Evolutionary conservation across 2,329 filamentous ascomycete species (phyloP), one percentile per base, ranked within the genome.

Genomic region (Remersonia thermophila): DNA sequence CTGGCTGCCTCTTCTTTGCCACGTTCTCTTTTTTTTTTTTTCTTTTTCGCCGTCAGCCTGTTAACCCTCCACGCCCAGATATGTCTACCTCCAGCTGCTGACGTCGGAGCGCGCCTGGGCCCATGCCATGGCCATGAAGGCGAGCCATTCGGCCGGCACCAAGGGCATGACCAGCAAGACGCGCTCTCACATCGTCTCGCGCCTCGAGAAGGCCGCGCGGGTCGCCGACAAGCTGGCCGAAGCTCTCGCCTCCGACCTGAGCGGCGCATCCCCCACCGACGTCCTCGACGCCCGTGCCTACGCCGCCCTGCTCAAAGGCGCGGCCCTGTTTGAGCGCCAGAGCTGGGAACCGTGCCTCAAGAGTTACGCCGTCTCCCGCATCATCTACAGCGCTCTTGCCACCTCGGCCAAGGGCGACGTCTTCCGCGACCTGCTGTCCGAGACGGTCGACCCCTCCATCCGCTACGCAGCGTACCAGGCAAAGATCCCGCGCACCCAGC

Each of bases 401-500:
- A 67, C 70, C 18, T 65, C 71, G 12, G 58, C 63, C 13, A 80
- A 77, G 54, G 79, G 76, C 42, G 89, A 94, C 40, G 65, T 82
- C 26, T 91, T 84, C 66, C 86, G 83, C 54, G 89, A 96, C 42
- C 69, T 95, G 16, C 64, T 98, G 39, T 76, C 80, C 32, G 79
- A 83, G 50, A 93, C 83, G 4, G 79, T 94, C 43, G 91, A 98
- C 55, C 87, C 87, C 2, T 93, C 86, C 43, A 83, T 98, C 51
- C 80, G 89, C 44, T 96, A 93, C 57, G 87, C 87, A 26, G 86
- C 91, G 13, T 96, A 96, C 56, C 86, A 94, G 58, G 71, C 86
- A 55, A 82, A 89, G 55, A 73, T 93, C 23, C 83, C 89, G 0
- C 77, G 91, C 30, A 94, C 86, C 2, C 73, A 86, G 36, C 79